Base-by-base conservation (phyloP, 805 yeast species). In the Metschnikowia orientalis region DNA sequence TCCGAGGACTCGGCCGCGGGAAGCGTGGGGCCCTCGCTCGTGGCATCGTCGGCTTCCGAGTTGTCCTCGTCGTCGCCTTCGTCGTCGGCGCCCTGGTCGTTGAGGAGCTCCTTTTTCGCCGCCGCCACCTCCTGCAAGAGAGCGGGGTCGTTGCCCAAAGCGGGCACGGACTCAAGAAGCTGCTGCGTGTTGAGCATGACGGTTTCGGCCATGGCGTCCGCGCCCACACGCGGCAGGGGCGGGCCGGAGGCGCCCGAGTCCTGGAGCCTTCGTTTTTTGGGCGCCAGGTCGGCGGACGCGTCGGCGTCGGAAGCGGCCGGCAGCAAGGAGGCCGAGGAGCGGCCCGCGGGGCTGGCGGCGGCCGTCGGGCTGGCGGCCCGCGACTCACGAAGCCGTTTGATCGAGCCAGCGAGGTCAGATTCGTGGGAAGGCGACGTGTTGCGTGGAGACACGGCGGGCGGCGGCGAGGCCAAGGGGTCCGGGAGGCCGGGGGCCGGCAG, bases 11-110 rank as follows among this genome's bases (percentile, higher is more conserved):
- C 23, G n/a, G 15, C 34, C 9, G 18, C 19, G 12, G 28, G 19
- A 9, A 18, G 22, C 11, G 24, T 23, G 16, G 22, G 15, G 8
- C 19, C 34, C 7, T 20, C 23, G 4, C 24, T 18, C n/a, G 27
- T 30, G n/a, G 18, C 28, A 8, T 30, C 34, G n/a, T 23, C 34
- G 9, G 24, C 19, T 16, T 24, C 32, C 14, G 26, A 18, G 21
- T 28, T 26, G 13, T 33, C 34, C 17, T 28, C 34, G 8, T 31
- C 36, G 24, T 31, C 27, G 12, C 36, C 34, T 17, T 39, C 41
- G 10, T 20, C 34, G 9, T 38, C 40, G 2, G 41, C 47, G 3
- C 49, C 58, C 9, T 52, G 56, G n/a, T 34, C 47, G 9, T 48
- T 54, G 14, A 30, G 27, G 9, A 19, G 37, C 20, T 38, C 44